A percentile compares a stretch with the other conserved stretches of the same genome.
Evolutionary conservation across 2,329 filamentous ascomycete species (phyloP).

Genomic region (Rosellinia necatrix): DNA sequence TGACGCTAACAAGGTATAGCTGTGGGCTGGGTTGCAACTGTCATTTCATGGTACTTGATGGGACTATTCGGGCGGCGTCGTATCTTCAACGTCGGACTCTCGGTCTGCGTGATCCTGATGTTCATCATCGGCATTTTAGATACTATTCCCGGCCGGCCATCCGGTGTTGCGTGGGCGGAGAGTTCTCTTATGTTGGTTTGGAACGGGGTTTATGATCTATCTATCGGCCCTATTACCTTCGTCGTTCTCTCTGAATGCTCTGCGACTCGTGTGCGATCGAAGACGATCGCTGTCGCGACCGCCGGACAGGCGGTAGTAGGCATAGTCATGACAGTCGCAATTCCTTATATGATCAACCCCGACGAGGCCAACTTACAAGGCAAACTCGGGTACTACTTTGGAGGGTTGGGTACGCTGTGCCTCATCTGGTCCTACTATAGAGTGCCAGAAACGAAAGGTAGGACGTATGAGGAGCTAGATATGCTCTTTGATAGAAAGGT

Average conservation of each 20-base stretch:
- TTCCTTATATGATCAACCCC: conserved; percentile 51
- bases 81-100: conserved; percentile 54
- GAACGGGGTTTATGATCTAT: conserved; percentile 57
- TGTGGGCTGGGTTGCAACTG: conserved; percentile 58
- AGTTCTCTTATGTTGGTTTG: conserved; percentile 56
- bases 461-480: conserved; percentile 42
- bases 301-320: conserved; percentile 48
- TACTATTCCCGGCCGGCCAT: conserved; percentile 48
- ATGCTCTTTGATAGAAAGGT: conserved; percentile 40
- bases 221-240: conserved; percentile 55
- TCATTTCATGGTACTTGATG: conserved; percentile 59
- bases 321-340: conserved; percentile 49
- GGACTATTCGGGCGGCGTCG: conserved; percentile 55
- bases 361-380: conserved; percentile 50
- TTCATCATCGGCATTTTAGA: conserved; percentile 54
- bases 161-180: conserved; percentile 51
- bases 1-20: conserved; percentile 32
- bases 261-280: conserved; percentile 50
- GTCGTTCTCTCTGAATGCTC: conserved; percentile 60
- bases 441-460: conserved; percentile 40
- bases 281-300: conserved; percentile 51
- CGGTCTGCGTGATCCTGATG: conserved; percentile 49
- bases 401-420: conserved; percentile 44
- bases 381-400: conserved; percentile 49
- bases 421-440: conserved; percentile 45